These are phyloP conservation scores for Umbellularia californica DNA, from an alignment of 164 flowering plant species.

Conservation along the genomic window DNA sequence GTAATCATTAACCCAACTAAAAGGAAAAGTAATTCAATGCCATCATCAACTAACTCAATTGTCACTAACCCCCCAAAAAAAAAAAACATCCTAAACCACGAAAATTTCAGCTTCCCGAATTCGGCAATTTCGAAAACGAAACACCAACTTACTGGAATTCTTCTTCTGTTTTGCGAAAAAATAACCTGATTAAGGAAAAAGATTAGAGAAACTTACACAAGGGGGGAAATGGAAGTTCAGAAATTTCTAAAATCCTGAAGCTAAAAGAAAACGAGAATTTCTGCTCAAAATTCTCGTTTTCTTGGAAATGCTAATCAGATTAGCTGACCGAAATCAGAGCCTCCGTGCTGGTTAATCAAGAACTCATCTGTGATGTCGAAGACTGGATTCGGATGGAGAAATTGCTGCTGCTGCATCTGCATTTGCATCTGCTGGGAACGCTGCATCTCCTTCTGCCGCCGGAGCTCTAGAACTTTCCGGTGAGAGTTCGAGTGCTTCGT, in stretches of 20 bases:
- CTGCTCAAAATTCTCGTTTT: neutral
- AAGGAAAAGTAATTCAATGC: no score
- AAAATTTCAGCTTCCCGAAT: constrained; percentile 11
- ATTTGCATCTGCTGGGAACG: constrained; percentile 21
- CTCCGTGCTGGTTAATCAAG: constrained; percentile 41
- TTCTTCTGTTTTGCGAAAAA: neutral
- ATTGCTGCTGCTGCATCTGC: constrained; percentile 22
- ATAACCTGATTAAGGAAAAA: neutral
- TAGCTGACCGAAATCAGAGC: constrained; percentile 48
- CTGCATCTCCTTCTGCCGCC: constrained; percentile 69
- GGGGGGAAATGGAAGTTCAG: neutral
- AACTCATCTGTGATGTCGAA: constrained; percentile 45
- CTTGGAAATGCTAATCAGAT: constrained; percentile 21
- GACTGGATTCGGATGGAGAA: constrained; percentile 24
- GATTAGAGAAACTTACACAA: neutral
- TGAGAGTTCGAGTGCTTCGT: constrained; percentile 88
- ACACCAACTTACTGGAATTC: constrained; percentile 4
- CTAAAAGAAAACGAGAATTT: neutral
- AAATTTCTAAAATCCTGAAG: constrained; percentile 4
- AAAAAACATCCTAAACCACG: constrained; percentile 3
- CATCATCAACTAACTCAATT: neutral
- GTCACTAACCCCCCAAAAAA: neutral
- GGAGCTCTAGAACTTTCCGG: constrained; percentile 84
- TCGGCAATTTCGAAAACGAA: neutral
- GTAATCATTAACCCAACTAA: no score